These are phyloP conservation scores for Neurospora sp. DNA, from an alignment of 2,329 filamentous ascomycete genomes.

Conservation along the genomic window DNA sequence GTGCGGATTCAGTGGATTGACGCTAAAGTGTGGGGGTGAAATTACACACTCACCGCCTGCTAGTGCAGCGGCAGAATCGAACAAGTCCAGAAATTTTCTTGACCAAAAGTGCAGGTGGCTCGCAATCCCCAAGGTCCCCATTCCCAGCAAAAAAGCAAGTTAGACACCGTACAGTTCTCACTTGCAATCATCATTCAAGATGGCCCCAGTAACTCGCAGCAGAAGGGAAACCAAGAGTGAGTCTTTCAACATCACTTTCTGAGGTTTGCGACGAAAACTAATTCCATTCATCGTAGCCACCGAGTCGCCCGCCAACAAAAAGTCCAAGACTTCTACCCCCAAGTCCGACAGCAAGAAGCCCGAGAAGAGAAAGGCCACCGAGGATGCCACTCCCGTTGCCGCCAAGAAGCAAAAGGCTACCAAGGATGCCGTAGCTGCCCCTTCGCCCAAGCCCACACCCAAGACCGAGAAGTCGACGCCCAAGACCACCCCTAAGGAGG, in stretches of 20 bases:
- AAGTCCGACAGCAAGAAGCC: slow-evolving; percentile 8
- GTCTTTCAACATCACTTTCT: not conserved
- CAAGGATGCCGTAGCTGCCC: slow-evolving; percentile 9
- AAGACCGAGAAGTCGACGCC: slow-evolving; percentile 9
- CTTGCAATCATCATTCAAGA: slow-evolving; percentile 9
- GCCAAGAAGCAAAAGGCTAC: slow-evolving; percentile 20
- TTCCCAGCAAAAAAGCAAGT: not conserved
- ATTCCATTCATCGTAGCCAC: slow-evolving; percentile 9
- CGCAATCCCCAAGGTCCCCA: not conserved
- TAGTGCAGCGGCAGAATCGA: slow-evolving; percentile 13
- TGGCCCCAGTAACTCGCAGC: slow-evolving; percentile 19
- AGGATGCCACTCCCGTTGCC: slow-evolving; percentile 19
- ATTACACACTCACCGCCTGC: slow-evolving; percentile 11
- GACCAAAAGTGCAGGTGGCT: slow-evolving; percentile 1
- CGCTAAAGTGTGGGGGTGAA: slow-evolving; percentile 1
- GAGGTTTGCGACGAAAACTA: slow-evolving; percentile 1
- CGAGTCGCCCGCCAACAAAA: slow-evolving; percentile 12
- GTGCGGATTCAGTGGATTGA: not conserved
- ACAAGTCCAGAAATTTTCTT: slow-evolving; percentile 14
- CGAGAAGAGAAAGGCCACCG: slow-evolving; percentile 19
- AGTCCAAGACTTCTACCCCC: slow-evolving; percentile 11
- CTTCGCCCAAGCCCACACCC: not conserved
- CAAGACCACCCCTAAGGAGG: slow-evolving; percentile 14
- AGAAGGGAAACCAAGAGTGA: slow-evolving; percentile 18
- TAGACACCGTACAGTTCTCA: not conserved